Base-by-base conservation (phyloP, 495 filamentous ascomycete genomes). In the Hypoxylon perforatum region DNA sequence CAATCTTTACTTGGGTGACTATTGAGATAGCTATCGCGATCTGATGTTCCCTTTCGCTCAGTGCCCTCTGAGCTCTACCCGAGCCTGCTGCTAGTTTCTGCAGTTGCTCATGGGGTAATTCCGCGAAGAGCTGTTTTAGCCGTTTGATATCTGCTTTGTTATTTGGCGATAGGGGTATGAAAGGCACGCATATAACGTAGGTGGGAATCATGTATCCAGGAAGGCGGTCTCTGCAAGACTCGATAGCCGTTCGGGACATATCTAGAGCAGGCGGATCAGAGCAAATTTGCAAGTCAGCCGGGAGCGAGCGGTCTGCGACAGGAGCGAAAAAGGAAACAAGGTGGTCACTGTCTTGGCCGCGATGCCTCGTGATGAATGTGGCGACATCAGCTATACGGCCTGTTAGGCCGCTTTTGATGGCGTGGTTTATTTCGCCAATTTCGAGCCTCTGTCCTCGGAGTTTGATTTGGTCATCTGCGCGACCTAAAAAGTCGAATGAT, bases 381-480 rank as follows among this genome's bases (percentile, higher is more conserved):
- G 84, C 84, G 4, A 91, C 85, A 57, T 91, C 88, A 9, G 76
- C 70, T 12, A 89, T 63, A 19, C 53, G 57, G 1, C 73, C 72
- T 0, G 67, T 42, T 0, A 81, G 78, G 0, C 77, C 78, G 14
- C 79, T 75, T 55, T 82, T 85, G 55, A 92, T 88, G 4, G 83
- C 81, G 30, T 86, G 84, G 61, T 91, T 90, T 61, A 96, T 92
- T 74, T 96, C 91, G 1, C 85, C 85, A 54, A 92, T 86, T 67
- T 96, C 91, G 0, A 96, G 80, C 6, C 92, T 81, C 61, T 92
- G 90, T 0, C 92, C 92, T 10, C 91, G 82, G 0, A 96, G 81
- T 72, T 96, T 96, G 21, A 94, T 84, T 74, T 94, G 90, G 56
- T 91, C 89, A 69, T 96, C 92, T 1, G 86, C 87, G 10, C 92